Conservation (phyloP, 106 monocot genomes). For the Hemerocallis citrina region DNA sequence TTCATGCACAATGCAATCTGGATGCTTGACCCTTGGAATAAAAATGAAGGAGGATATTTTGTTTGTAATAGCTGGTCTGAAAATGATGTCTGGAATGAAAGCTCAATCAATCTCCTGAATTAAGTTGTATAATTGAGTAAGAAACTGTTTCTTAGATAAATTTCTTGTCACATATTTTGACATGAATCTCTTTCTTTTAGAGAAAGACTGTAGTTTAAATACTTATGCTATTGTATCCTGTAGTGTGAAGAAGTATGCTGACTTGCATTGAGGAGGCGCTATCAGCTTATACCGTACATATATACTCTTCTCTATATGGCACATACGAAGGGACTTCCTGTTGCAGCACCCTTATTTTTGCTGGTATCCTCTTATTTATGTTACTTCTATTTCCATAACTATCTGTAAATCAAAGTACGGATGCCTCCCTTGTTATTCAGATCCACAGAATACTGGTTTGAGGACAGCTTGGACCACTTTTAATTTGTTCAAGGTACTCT, state of each 20-base stretch:
- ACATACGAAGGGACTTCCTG: constrained; percentile 63
- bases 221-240: no score
- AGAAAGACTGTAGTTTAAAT: no score
- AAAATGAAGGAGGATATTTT: no score
- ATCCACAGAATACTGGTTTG: constrained; percentile 50
- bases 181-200: no score
- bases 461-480: constrained; percentile 54
- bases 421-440: constrained; percentile 37
- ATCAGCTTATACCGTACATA: constrained; percentile 61
- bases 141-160: no score
- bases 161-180: no score
- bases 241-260: constrained; percentile 94
- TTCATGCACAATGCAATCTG: no score
- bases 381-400: neutral
- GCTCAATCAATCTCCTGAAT: no score
- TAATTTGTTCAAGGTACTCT: constrained; percentile 68
- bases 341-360: constrained; percentile 77
- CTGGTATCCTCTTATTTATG: constrained; percentile 8
- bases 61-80: no score
- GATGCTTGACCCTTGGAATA: no score
- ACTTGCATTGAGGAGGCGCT: constrained; percentile 61
- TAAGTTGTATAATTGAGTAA: no score
- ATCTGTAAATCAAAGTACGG: neutral
- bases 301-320: constrained; percentile 81
- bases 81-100: no score